Base-by-base conservation (phyloP, 805 yeast genomes). In the Zygoascus ofunaensis region DNA sequence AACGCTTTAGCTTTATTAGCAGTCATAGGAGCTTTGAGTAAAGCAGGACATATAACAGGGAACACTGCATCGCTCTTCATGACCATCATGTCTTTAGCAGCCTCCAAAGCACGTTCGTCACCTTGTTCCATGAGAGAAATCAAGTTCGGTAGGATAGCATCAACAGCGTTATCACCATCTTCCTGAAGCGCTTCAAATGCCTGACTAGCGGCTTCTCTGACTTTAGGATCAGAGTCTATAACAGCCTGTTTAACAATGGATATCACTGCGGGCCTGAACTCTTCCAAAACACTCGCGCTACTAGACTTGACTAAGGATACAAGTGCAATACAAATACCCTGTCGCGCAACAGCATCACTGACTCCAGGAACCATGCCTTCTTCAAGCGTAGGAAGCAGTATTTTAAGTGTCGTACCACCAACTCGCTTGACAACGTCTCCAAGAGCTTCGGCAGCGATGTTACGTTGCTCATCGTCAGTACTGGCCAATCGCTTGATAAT, bases 391-490 rank as follows among this genome's bases (percentile, higher is more conserved):
- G 98, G 98, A 48, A 92, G 69, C 49, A 92, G 67, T 59, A 84
- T 87, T 2, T 86, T 70, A 50, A 92, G 72, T 0, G 96, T 94
- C 55, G 81, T 81, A 23, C 86, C 78, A 49, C 97, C 97, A 45
- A 87, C 95, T 58, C 98, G 76, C 58, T 90, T 85, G 37, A 87
- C 96, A 69, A 89, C 72, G 57, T 92, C 98, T 55, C 97, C 97
- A 49, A 92, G 72, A 0, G 97, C 84, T 45, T 83, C 82, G 26
- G 97, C 97, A 46, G 95, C 96, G 61, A 86, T 90, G 5, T 76
- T 73, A 60, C 95, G 79, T 58, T 87, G 85, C 42, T 73, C 74
- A 38, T 77, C 83, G 50, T 87, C 89, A 5, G 81, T 60, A n/a
- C 87, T 79, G 0, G 96, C 94, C 61, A 92, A 72, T 57, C 87